Conservation (phyloP, 495 filamentous ascomycete species). For the Daldinia grandis region DNA sequence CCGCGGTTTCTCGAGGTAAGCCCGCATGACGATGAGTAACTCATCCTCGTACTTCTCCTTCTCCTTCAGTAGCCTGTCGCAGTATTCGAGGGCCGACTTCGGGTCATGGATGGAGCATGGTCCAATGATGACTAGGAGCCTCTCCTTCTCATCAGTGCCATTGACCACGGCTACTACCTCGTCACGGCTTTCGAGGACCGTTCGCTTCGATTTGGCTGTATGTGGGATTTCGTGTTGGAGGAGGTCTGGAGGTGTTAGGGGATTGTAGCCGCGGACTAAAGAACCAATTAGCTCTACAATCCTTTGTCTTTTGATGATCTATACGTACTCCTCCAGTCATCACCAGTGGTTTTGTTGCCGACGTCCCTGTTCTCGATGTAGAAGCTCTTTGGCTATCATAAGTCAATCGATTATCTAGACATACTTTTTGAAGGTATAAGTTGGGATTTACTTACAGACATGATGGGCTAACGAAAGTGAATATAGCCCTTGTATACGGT, state of each 20-base stretch:
- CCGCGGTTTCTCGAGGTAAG: conserved; percentile 98
- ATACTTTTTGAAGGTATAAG: neutral
- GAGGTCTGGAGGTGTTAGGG: conserved; percentile 89
- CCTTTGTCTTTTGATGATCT: neutral
- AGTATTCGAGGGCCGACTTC: conserved; percentile 90
- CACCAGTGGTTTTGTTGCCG: conserved; percentile 78
- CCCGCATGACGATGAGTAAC: conserved; percentile 94
- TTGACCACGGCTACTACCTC: conserved; percentile 85
- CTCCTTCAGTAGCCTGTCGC: conserved; percentile 78
- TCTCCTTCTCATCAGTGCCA: conserved; percentile 74
- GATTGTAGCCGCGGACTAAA: conserved; percentile 88
- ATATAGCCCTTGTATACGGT: neutral
- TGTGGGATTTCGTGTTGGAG: conserved; percentile 94
- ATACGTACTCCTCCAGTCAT: conserved; percentile 88
- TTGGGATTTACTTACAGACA: conserved; percentile 44
- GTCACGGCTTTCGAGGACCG: conserved; percentile 80
- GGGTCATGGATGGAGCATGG: conserved; percentile 99
- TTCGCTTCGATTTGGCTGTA: conserved; percentile 76
- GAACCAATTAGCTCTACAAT: conserved; percentile 27
- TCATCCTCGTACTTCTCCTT: conserved; percentile 92
- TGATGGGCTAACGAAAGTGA: conserved; percentile 24
- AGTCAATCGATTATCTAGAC: conserved; percentile 24
- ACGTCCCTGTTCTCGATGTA: conserved; percentile 90
- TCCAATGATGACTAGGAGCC: conserved; percentile 91
- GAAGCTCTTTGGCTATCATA: conserved; percentile 61